Evolutionary conservation across 805 yeast species (phyloP), one percentile per base, ranked within the genome.

Genomic region (Pichia deserticola): DNA sequence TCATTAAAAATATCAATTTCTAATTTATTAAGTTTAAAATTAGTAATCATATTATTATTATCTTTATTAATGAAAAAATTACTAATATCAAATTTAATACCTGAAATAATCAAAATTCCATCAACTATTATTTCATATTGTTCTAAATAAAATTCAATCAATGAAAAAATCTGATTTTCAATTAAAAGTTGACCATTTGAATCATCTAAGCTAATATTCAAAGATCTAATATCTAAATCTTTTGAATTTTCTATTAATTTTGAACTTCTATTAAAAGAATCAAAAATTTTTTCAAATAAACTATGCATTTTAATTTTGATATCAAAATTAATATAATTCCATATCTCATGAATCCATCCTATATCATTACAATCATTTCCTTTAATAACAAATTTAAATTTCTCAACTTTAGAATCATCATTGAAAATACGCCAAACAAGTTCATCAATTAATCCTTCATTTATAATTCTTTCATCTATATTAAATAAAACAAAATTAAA

Each of bases 361-460:
- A 29, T 34, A 41, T 41, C 32, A 33, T 43, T 25, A 34, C 7
- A 15, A 2, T 39, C n/a, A 33, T 33, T 32, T 13, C 43, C 44
- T 20, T 10, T 33, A 13, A 48, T 8, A 38, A 10, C 12, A 20
- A 47, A 15, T 12, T 48, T 30, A n/a, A 48, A 38, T 10, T 32
- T 38, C 2, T 45, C 40, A 2, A 41, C 7, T 3, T 45, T 20
- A 4, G 43, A 32, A 38, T 49, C 49, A 34, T 45, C 49, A 37
- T 49, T 49, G 3, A 49, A 30, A 2, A 45, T 3, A 28, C 49
- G 37, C 49, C 49, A 41, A 9, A 49, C 15, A 12, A 49, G 5
- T 15, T 49, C 49, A 41, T 49, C 36, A n/a, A 49, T 20, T 7
- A 42, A 20, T 0, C 46, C 49, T 8, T 13, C 10, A 7, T 36